Percentiles rank a stretch among this genome's conserved stretches.
These are phyloP conservation scores for Alloteropsis semialata DNA, from an alignment of 176 grass and related monocot species.

Conservation along the genomic window DNA sequence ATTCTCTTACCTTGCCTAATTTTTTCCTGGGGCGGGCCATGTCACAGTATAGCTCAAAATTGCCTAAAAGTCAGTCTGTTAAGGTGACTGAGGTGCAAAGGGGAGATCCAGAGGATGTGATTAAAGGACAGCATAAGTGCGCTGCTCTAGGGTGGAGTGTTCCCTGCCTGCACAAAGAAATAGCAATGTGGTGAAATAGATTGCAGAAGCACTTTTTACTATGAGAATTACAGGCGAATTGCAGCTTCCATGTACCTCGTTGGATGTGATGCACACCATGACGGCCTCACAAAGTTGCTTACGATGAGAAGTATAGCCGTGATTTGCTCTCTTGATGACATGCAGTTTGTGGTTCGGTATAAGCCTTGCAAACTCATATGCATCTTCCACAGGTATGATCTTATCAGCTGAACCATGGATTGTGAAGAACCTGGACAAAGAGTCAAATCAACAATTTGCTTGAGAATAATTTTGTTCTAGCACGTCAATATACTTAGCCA, in stretches of 20 bases:
- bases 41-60: background rate
- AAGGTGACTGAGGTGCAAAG: background rate
- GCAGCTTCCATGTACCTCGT: background rate
- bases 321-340: constrained; percentile 79
- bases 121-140: background rate
- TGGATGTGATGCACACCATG: constrained; percentile 44
- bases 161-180: constrained; percentile 1
- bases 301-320: constrained; percentile 73
- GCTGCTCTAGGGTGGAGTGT: background rate
- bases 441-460: background rate
- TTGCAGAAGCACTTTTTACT: background rate
- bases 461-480: background rate
- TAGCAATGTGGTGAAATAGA: background rate
- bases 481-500: background rate
- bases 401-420: constrained; percentile 85
- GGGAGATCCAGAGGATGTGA: background rate
- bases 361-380: constrained; percentile 70
- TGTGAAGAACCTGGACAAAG: constrained; percentile 56
- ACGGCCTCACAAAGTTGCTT: constrained; percentile 52
- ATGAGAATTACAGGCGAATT: background rate
- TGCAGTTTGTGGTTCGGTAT: constrained; percentile 74
- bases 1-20: background rate
- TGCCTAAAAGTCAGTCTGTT: background rate
- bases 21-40: background rate
- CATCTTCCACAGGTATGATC: constrained; percentile 75